Percentiles rank a stretch among this genome's conserved stretches.
Conservation (phyloP, 2,329 filamentous ascomycete species). For the Arthrobotrys musiformis region DNA sequence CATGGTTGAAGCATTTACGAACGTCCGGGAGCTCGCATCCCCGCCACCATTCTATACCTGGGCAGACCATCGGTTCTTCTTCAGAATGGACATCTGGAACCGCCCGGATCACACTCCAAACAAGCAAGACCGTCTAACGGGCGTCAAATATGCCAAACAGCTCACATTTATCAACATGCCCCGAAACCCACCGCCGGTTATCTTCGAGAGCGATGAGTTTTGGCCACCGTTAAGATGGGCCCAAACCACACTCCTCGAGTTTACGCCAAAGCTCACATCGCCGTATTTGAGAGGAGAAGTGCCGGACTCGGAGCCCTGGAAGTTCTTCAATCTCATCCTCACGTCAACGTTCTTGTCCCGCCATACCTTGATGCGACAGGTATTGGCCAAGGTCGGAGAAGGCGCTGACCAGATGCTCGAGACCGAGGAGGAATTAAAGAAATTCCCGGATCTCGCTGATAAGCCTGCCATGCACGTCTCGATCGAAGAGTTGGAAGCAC, state of each 20-base stretch:
- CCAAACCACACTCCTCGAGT: slow-evolving; percentile 27
- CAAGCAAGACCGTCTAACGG: slow-evolving; percentile 66
- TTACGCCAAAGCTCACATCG: slow-evolving; percentile 30
- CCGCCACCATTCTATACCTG: slow-evolving; percentile 61
- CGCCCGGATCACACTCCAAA: slow-evolving; percentile 65
- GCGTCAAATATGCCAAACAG: slow-evolving; percentile 65
- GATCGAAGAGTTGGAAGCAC: slow-evolving; percentile 13
- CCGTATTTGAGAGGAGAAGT: slow-evolving; percentile 32
- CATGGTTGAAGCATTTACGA: slow-evolving; percentile 71
- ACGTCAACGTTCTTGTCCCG: slow-evolving; percentile 37
- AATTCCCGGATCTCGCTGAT: slow-evolving; percentile 22
- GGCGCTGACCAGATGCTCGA: slow-evolving; percentile 40
- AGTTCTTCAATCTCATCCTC: slow-evolving; percentile 44
- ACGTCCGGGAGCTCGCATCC: slow-evolving; percentile 70
- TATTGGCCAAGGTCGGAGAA: slow-evolving; percentile 37
- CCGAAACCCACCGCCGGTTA: slow-evolving; percentile 59
- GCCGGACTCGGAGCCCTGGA: slow-evolving; percentile 45
- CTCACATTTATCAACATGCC: slow-evolving; percentile 63
- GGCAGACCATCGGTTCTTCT: slow-evolving; percentile 59
- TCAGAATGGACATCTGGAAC: slow-evolving; percentile 65
- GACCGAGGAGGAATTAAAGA: slow-evolving; percentile 24
- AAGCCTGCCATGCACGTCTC: slow-evolving; percentile 39
- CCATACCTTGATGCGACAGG: slow-evolving; percentile 19
- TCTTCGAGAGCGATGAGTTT: slow-evolving; percentile 44
- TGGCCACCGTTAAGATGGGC: slow-evolving; percentile 27